phyloP scores from a whole-genome alignment of 768 basidiomycete genomes.

The Hirschioporus abietinus region DNA sequence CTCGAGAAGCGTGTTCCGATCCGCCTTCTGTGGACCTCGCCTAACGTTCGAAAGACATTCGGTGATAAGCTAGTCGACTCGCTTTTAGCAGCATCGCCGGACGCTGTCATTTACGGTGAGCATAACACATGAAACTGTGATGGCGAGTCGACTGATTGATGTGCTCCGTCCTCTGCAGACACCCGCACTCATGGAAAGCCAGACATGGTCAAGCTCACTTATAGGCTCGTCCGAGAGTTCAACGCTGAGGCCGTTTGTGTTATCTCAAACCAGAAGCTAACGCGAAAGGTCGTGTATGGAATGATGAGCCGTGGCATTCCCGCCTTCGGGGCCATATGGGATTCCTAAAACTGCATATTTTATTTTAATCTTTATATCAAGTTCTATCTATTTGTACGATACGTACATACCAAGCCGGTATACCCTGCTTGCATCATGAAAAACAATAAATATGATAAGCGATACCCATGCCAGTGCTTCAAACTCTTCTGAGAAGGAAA shows the following conservation, averaged over 20 bases:
- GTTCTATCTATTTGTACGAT: background rate
- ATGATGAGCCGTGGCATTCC: constrained; percentile 56
- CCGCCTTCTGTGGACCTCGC: constrained; percentile 57
- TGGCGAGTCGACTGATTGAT: background rate
- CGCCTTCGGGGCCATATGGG: constrained; percentile 60
- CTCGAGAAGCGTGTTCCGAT: constrained; percentile 47
- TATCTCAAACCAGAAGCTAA: constrained; percentile 55
- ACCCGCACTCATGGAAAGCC: constrained; percentile 31
- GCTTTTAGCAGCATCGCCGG: constrained; percentile 48
- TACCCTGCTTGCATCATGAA: background rate
- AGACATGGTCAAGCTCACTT: constrained; percentile 33
- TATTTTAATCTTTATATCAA: background rate
- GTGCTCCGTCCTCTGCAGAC: constrained; percentile 16
- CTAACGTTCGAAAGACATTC: constrained; percentile 55
- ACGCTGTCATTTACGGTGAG: constrained; percentile 52
- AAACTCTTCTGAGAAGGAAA: too few species aligned
- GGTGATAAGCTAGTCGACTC: constrained; percentile 54
- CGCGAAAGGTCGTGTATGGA: constrained; percentile 52
- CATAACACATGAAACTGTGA: constrained; percentile 1
- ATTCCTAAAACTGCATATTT: constrained; percentile 32
- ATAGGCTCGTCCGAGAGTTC: constrained; percentile 30
- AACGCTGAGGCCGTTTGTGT: constrained; percentile 45
- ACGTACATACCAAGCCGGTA: too few species aligned
- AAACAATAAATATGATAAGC: background rate
- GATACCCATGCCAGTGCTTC: background rate